Percentiles rank a stretch among this genome's conserved stretches.
Conservation (phyloP, 2,329 filamentous ascomycete genomes). For the Monilinia fructicola region DNA sequence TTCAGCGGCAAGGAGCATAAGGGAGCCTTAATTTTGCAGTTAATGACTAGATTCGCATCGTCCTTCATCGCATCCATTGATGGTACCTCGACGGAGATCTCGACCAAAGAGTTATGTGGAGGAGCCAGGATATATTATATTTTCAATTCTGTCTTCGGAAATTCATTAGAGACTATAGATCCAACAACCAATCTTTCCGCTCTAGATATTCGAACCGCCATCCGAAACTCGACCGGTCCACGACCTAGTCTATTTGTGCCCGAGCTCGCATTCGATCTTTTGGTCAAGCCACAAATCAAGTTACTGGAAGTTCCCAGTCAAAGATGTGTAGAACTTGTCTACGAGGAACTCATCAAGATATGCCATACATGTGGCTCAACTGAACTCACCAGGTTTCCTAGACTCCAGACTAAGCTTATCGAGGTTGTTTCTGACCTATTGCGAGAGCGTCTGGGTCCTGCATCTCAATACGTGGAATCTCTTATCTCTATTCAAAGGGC, state of each 20-base stretch:
- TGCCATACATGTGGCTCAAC: slow-evolving; percentile 97
- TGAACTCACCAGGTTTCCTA: slow-evolving; percentile 86
- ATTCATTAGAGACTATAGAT: slow-evolving; percentile 92
- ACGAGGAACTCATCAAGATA: slow-evolving; percentile 98
- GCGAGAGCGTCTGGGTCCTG: slow-evolving; percentile 85
- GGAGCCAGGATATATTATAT: slow-evolving; percentile 42
- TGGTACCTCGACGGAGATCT: slow-evolving; percentile 97
- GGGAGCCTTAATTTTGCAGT: slow-evolving; percentile 88
- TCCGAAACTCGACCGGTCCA: slow-evolving; percentile 95
- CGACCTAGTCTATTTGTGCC: slow-evolving; percentile 95
- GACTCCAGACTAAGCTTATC: slow-evolving; percentile 93
- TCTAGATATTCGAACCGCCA: slow-evolving; percentile 92
- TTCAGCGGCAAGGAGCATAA: slow-evolving; percentile 97
- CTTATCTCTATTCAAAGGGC: slow-evolving; percentile 95
- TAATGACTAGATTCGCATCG: slow-evolving; percentile 97
- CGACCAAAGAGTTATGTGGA: slow-evolving; percentile 69
- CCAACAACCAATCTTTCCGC: slow-evolving; percentile 93
- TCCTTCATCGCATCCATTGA: slow-evolving; percentile 99
- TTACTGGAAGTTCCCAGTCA: slow-evolving; percentile 92
- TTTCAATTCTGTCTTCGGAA: slow-evolving; percentile 65
- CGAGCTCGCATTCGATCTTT: slow-evolving; percentile 93
- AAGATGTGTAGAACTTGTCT: slow-evolving; percentile 94
- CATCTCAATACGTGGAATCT: slow-evolving; percentile 89
- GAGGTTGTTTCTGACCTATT: slow-evolving; percentile 96
- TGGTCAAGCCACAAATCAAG: slow-evolving; percentile 99